phyloP scores from a whole-genome alignment of 305 asterid species.

The Coffea humblotiana region DNA sequence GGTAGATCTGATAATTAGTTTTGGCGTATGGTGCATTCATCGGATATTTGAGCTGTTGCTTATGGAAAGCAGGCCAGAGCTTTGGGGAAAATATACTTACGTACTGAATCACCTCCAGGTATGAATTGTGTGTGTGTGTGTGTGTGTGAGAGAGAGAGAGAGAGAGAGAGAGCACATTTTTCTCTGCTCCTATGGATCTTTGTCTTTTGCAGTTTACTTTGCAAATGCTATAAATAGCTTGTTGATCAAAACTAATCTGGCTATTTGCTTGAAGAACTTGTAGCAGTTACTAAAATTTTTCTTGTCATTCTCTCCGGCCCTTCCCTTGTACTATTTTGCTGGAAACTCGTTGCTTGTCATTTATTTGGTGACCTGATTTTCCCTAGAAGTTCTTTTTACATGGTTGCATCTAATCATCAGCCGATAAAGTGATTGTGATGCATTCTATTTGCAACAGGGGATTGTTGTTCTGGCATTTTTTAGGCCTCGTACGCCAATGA shows the following conservation, averaged over 20 bases:
- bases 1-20: slow-evolving; percentile 74
- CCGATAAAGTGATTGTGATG: not conserved
- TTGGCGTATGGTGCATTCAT: slow-evolving; percentile 98
- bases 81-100: slow-evolving; percentile 95
- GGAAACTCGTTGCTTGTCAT: not conserved
- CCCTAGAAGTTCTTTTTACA: not conserved
- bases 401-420: not conserved
- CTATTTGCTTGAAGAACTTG: not conserved
- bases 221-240: not conserved
- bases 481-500: slow-evolving; percentile 58
- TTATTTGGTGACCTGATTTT: not conserved
- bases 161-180: not conserved
- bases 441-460: slow-evolving; percentile 49
- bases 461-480: slow-evolving; percentile 78
- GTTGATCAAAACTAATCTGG: not conserved
- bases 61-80: slow-evolving; percentile 96
- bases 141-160: not conserved
- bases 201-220: not conserved
- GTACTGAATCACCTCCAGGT: slow-evolving; percentile 98
- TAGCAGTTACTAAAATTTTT: not conserved
- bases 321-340: not conserved
- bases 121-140: not conserved
- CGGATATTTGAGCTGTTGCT: slow-evolving; percentile 89
- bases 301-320: not conserved
- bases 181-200: not conserved